Evolutionary conservation across 2,329 filamentous ascomycete genomes (phyloP), one percentile per base, ranked within the genome.

Genomic region (Thielaviopsis cerberus): DNA sequence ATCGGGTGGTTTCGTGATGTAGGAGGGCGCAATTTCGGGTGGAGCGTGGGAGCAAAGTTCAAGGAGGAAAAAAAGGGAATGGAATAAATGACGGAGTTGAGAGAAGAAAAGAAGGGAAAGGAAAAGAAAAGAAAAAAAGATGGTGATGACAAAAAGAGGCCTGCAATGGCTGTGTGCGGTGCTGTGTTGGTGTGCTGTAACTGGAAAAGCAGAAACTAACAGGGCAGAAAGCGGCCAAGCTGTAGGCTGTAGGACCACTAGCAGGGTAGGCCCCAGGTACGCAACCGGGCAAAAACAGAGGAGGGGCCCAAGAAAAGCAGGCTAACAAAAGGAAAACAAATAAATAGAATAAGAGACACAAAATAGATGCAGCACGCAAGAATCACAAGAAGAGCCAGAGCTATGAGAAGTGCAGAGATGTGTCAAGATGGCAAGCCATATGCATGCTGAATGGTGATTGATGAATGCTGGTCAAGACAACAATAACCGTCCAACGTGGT

Each of bases 91-190:
- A n/a, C n/a, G n/a, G n/a, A n/a, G n/a, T n/a, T n/a, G n/a, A n/a
- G n/a, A n/a, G n/a, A n/a, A n/a, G 54, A 61, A 59, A 61, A 61
- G 58, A 52, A 45, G 30, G 34, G 10, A 24, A 53, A 52, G 23
- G n/a, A 51, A 52, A 34, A 24, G n/a, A 37, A 23, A n/a, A n/a
- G n/a, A 54, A 24, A 37, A 24, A 54, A 26, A 53, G 51, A 17
- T 26, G 6, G 51, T 53, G 51, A 53, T 27, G 51, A 53, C 24
- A 24, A 41, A 41, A 53, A 50, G 55, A 48, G 48, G 27, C 30
- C 30, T 37, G 30, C 30, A 30, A 30, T 30, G 27, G 27, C 11
- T 13, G 4, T 37, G 30, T 13, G 4, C 4, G 11, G 30, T 37
- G 30, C 30, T n/a, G n/a, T n/a, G n/a, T n/a, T n/a, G n/a, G n/a